Evolutionary conservation across 768 basidiomycete species (phyloP), one percentile per base, ranked within the genome.

Genomic region (Coprinopsis strossmayeri): DNA sequence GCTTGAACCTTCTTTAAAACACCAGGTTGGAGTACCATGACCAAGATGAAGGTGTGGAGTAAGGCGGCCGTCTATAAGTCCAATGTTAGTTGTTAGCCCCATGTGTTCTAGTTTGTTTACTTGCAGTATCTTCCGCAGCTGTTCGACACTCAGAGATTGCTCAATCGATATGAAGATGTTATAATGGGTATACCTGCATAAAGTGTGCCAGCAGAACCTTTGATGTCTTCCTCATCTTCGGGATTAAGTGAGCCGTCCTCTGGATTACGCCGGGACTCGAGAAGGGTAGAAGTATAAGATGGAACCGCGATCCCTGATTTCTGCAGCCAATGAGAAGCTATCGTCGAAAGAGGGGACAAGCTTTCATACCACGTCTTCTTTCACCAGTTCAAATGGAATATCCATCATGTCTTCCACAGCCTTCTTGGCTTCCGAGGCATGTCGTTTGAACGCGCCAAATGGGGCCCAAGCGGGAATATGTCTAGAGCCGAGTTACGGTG

Each of bases 151-250:
- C 30, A 7, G 30, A 32, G 30, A 15, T 32, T 15, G 15, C 7
- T 32, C 15, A 32, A n/a, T n/a, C n/a, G n/a, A n/a, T n/a, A n/a
- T n/a, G n/a, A n/a, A n/a, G n/a, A n/a, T n/a, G n/a, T n/a, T n/a
- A n/a, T n/a, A n/a, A n/a, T n/a, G 45, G 24, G 48, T 68, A 49
- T 57, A 76, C 76, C 76, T 42, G 69, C 69, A 58, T 70, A 75
- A 41, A 78, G 61, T 5, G 76, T 78, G 25, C 72, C 77, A 43
- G 77, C 76, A n/a, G 74, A 72, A 35, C 75, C 76, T 65, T 73
- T 76, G 57, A 79, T 78, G 59, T 77, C 72, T 49, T 72, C 68
- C 53, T 77, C 76, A 35, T 74, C 73, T 57, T 73, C 72, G 18
- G 57, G 58, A 39, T 61, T 58, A 43, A 71, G 54, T 38, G 55